These are phyloP conservation scores for Castanospermum australe DNA, from an alignment of 306 rosid genomes.

Conservation along the genomic window DNA sequence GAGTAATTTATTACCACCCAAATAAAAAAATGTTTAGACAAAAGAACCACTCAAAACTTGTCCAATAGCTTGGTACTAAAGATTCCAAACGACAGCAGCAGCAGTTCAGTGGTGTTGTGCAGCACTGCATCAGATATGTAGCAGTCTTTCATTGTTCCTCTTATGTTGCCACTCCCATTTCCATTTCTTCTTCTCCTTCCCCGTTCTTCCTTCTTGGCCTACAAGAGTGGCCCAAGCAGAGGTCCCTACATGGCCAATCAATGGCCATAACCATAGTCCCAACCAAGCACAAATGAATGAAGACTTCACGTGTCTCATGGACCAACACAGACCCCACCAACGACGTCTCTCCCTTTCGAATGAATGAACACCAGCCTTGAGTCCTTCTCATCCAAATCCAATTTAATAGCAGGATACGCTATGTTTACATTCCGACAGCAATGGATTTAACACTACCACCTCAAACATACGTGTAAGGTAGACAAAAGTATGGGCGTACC, in stretches of 20 bases:
- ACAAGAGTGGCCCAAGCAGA: constrained; percentile 45
- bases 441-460: constrained; percentile 32
- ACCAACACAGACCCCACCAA: constrained; percentile 63
- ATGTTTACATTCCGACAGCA: constrained; percentile 53
- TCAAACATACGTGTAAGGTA: constrained; percentile 45
- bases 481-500: constrained; percentile 38
- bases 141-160: constrained; percentile 36
- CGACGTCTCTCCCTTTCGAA: constrained; percentile 40
- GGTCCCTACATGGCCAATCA: constrained; percentile 51
- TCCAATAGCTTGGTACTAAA: constrained; percentile 45
- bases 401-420: constrained; percentile 58
- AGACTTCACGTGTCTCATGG: constrained; percentile 78
- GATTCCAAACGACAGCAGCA: constrained; percentile 28
- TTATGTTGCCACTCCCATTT: constrained; percentile 26
- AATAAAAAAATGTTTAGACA: constrained; percentile 25
- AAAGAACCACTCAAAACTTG: constrained; percentile 46
- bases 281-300: constrained; percentile 45
- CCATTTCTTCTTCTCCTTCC: constrained; percentile 23
- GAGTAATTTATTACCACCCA: constrained; percentile 12
- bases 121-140: constrained; percentile 33
- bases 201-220: constrained; percentile 38
- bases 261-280: constrained; percentile 31
- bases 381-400: constrained; percentile 64
- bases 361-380: constrained; percentile 40
- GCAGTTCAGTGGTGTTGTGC: constrained; percentile 16